Percentiles rank a stretch among this genome's conserved stretches.
Evolutionary conservation across 257 asterid species (phyloP).

Genomic region (Dorcoceras hygrometricum): DNA sequence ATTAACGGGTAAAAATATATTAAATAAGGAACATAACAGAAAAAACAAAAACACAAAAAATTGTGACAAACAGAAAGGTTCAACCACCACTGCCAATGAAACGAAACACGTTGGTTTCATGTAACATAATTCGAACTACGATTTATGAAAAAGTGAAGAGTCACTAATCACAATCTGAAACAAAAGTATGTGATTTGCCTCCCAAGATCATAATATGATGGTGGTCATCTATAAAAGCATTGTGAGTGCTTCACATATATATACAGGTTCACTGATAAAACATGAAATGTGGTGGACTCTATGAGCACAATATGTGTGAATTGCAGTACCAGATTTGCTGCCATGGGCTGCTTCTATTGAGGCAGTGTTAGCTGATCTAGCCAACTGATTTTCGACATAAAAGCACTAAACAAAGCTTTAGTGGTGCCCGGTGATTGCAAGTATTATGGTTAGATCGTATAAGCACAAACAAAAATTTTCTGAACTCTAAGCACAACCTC

Average conservation of each 20-base stretch:
- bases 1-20: constrained; percentile 1
- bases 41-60: constrained; percentile 8
- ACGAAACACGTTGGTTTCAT: not conserved
- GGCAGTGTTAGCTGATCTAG: constrained; percentile 43
- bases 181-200: constrained; percentile 1
- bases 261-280: too few species aligned
- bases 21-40: constrained; percentile 1
- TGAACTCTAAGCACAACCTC: not conserved
- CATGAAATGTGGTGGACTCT: too few species aligned
- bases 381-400: constrained; percentile 30
- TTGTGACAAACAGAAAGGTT: constrained; percentile 5
- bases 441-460: constrained; percentile 5
- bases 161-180: not conserved
- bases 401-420: constrained; percentile 4
- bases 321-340: constrained; percentile 50
- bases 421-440: constrained; percentile 11
- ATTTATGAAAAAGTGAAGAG: not conserved
- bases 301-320: constrained; percentile 2
- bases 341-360: constrained; percentile 45
- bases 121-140: not conserved
- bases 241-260: too few species aligned
- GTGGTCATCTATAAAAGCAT: not conserved
- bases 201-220: not conserved
- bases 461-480: too few species aligned
- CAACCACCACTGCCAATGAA: not conserved